Evolutionary conservation across 192 early-diverging fungal species (phyloP).

Genomic region (Ambispora gerdemannii): DNA sequence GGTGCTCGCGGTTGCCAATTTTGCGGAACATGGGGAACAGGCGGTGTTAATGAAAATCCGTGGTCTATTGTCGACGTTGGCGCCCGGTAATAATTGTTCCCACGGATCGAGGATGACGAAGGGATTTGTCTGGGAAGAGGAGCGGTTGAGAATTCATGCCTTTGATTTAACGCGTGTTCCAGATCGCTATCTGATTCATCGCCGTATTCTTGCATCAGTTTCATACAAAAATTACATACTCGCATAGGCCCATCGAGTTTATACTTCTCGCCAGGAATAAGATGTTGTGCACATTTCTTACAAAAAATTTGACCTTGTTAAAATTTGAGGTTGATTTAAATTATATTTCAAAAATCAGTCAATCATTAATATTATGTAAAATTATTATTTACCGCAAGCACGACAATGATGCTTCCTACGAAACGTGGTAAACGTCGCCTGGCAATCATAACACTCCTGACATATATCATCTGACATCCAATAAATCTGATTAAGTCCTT

Average conservation of each 20-base stretch:
- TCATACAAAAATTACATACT: conserved; percentile 63
- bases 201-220: conserved; percentile 52
- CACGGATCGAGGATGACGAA: conserved; percentile 41
- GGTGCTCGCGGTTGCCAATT: neutral
- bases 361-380: neutral
- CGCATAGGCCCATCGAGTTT: conserved; percentile 68
- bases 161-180: conserved; percentile 30
- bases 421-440: conserved; percentile 64
- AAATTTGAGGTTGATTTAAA: neutral
- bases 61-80: conserved; percentile 28
- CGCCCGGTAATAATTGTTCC: conserved; percentile 26
- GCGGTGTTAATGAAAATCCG: neutral
- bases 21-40: neutral
- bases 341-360: neutral
- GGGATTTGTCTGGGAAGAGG: conserved; percentile 34
- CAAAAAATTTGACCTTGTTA: conserved; percentile 70
- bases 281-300: conserved; percentile 67
- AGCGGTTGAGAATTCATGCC: conserved; percentile 25
- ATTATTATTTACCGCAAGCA: conserved; percentile 61
- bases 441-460: conserved; percentile 83
- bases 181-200: conserved; percentile 34
- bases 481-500: conserved; percentile 57
- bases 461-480: conserved; percentile 85
- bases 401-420: conserved; percentile 78
- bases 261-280: conserved; percentile 63